Base-by-base conservation (phyloP, 2,329 filamentous ascomycete species). In the Teratosphaeria epicoccoides region DNA sequence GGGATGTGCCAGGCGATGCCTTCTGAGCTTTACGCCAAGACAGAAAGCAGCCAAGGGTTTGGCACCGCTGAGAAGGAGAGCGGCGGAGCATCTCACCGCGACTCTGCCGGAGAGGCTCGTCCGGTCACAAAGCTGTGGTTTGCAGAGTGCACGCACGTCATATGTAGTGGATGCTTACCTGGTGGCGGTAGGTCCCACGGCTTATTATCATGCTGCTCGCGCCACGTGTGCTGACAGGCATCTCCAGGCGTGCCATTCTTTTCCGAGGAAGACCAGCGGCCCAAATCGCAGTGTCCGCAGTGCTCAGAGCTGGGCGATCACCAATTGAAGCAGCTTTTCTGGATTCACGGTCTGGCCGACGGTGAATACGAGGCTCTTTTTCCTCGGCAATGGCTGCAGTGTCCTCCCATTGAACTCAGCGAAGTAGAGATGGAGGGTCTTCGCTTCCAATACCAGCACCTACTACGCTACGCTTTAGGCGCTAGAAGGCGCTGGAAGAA, bases 181-280 rank as follows among this genome's bases (percentile, higher is more conserved):
- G 71, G 70, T 33, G 73, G 74, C 47, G 75, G 75, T 76, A 55
- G 60, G 69, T 62, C n/a, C n/a, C n/a, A n/a, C n/a, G n/a, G n/a
- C n/a, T n/a, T 22, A 14, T 10, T 10, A 1, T 23, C 29, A 33
- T 12, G 6, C 37, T 37, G 12, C 3, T 24, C 23, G 10, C 25
- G 1, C 22, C 25, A 43, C 20, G 11, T 33, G 23, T 23, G 28
- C 26, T 47, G 26, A 43, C 43, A 12, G 44, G 14, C 5, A 33
- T n/a, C 37, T 9, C 11, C 46, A 77, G 75, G 68, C 12, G 70
- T 68, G 9, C 69, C 73, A 2, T 76, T 77, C 47, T 70, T 76
- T 55, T 66, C 69, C 0, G 62, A 66, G 25, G 67, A 66, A 26
- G 67, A 66, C 11, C 55, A 69, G 46, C 64, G 60, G 28, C 73